A percentile compares a stretch with the other conserved stretches of the same genome.
Evolutionary conservation across 2,329 filamentous ascomycete species (phyloP).

Genomic region (Myriangium duriaei): DNA sequence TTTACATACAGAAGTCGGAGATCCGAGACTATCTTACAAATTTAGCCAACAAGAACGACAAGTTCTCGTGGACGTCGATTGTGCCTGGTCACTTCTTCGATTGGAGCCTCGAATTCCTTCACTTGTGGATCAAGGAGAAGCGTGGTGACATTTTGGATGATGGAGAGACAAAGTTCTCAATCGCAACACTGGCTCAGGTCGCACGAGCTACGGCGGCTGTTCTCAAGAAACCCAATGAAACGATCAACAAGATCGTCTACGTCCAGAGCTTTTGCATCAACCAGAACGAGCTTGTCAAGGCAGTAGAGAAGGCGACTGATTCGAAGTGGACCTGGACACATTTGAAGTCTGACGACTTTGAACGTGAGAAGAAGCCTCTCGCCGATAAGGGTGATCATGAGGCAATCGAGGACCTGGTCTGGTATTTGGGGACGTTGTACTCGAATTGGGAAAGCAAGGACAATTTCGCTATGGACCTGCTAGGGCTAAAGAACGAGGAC

Average conservation of each 20-base stretch:
- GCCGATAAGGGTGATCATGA: slow-evolving; percentile 24
- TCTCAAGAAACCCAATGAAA: slow-evolving; percentile 37
- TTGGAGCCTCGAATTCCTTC: slow-evolving; percentile 42
- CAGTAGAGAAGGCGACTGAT: slow-evolving; percentile 41
- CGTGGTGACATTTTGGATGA: slow-evolving; percentile 45
- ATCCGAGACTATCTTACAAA: slow-evolving; percentile 41
- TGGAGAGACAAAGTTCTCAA: slow-evolving; percentile 40
- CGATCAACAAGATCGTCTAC: slow-evolving; percentile 46
- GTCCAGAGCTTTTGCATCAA: slow-evolving; percentile 45
- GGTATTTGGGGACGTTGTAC: slow-evolving; percentile 20
- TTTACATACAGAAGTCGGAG: slow-evolving; percentile 40
- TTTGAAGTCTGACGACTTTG: slow-evolving; percentile 22
- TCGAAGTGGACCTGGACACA: slow-evolving; percentile 38
- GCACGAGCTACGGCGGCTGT: slow-evolving; percentile 40
- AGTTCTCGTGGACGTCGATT: slow-evolving; percentile 48
- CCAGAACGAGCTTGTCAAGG: slow-evolving; percentile 44
- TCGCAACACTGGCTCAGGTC: slow-evolving; percentile 40
- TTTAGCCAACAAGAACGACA: slow-evolving; percentile 25
- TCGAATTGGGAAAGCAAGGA: slow-evolving; percentile 23
- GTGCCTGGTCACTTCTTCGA: slow-evolving; percentile 51
- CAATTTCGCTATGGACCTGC: slow-evolving; percentile 28
- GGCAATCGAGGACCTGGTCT: slow-evolving; percentile 20
- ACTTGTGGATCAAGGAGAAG: slow-evolving; percentile 37
- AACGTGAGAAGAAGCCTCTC: slow-evolving; percentile 23
- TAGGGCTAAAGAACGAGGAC: slow-evolving; percentile 30